Conservation (phyloP, 495 filamentous ascomycete genomes). For the Chaetomidium leptoderma region DNA sequence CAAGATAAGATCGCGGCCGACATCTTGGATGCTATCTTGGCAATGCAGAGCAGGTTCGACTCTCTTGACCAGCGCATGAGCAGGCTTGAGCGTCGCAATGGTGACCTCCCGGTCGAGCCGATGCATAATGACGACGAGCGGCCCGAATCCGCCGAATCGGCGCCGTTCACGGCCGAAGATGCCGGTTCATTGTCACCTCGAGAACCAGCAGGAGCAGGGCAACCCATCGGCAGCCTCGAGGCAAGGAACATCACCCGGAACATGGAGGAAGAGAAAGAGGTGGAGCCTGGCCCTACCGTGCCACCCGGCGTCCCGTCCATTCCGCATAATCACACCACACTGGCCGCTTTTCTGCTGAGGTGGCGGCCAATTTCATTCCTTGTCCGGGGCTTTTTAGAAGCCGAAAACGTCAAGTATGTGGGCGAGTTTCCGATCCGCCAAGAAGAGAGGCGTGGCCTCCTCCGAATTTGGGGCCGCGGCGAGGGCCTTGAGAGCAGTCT, state of each 20-base stretch:
- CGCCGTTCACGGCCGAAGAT: constrained; percentile 18
- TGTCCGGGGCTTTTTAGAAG: constrained; percentile 42
- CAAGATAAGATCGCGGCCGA: constrained; percentile 51
- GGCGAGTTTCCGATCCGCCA: constrained; percentile 59
- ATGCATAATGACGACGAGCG: constrained; percentile 24
- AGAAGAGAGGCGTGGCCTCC: constrained; percentile 70
- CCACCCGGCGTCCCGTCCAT: constrained; percentile 58
- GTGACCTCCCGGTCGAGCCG: constrained; percentile 14
- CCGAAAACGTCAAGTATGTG: constrained; percentile 57
- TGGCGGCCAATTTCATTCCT: constrained; percentile 63
- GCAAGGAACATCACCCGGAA: constrained; percentile 30
- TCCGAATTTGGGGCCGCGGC: constrained; percentile 74
- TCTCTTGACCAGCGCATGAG: constrained; percentile 26
- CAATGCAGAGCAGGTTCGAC: constrained; percentile 34
- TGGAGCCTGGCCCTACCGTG: constrained; percentile 43
- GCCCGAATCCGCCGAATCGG: constrained; percentile 27
- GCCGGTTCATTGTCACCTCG: constrained; percentile 23
- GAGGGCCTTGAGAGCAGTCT: constrained; percentile 56
- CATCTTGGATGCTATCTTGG: constrained; percentile 42
- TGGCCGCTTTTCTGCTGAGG: constrained; percentile 70
- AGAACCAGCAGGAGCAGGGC: constrained; percentile 12
- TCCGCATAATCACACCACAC: constrained; percentile 73
- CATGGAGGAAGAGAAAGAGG: constrained; percentile 44
- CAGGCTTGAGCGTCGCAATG: constrained; percentile 24
- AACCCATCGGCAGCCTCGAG: constrained; percentile 27